Conservation (phyloP, 2,329 filamentous ascomycete genomes). For the Hypoxylon sp. region DNA sequence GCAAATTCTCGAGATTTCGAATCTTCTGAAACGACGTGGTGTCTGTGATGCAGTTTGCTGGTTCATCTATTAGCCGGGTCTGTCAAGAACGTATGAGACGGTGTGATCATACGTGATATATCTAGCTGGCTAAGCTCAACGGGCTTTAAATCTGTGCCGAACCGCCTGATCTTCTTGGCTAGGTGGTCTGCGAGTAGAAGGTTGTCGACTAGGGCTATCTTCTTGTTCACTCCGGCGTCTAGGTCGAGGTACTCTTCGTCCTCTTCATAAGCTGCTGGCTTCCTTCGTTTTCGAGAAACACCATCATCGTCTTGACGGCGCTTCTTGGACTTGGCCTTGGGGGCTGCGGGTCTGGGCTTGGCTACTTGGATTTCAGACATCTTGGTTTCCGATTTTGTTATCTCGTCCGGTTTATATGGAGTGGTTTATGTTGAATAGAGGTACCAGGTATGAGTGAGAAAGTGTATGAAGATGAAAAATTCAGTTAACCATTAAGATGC, state of each 20-base stretch:
- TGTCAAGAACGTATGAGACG: slow-evolving; percentile 1
- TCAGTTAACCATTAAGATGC: slow-evolving; percentile 35
- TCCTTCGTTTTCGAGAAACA: slow-evolving; percentile 67
- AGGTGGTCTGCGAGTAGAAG: slow-evolving; percentile 88
- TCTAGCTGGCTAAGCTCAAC: slow-evolving; percentile 88
- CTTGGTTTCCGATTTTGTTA: neutral
- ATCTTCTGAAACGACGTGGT: slow-evolving; percentile 80
- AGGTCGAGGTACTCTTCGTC: slow-evolving; percentile 73
- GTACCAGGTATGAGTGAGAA: neutral
- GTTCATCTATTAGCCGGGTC: slow-evolving; percentile 9
- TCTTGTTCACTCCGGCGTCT: slow-evolving; percentile 82
- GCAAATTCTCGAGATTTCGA: slow-evolving; percentile 79
- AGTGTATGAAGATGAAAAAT: slow-evolving; percentile 33
- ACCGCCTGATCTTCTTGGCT: slow-evolving; percentile 81
- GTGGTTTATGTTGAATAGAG: slow-evolving; percentile 2
- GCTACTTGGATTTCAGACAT: slow-evolving; percentile 45
- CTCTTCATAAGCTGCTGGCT: slow-evolving; percentile 66
- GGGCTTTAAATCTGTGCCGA: slow-evolving; percentile 83
- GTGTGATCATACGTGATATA: slow-evolving; percentile 74
- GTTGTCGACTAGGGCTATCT: slow-evolving; percentile 86
- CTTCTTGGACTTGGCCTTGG: slow-evolving; percentile 63
- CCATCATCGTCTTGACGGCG: slow-evolving; percentile 68
- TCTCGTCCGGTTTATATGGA: neutral
- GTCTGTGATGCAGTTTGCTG: slow-evolving; percentile 82
- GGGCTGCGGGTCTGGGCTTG: slow-evolving; percentile 42